Evolutionary conservation across 2,329 filamentous ascomycete species (phyloP), one percentile per base, ranked within the genome.

Genomic region (Cercospora sp.): DNA sequence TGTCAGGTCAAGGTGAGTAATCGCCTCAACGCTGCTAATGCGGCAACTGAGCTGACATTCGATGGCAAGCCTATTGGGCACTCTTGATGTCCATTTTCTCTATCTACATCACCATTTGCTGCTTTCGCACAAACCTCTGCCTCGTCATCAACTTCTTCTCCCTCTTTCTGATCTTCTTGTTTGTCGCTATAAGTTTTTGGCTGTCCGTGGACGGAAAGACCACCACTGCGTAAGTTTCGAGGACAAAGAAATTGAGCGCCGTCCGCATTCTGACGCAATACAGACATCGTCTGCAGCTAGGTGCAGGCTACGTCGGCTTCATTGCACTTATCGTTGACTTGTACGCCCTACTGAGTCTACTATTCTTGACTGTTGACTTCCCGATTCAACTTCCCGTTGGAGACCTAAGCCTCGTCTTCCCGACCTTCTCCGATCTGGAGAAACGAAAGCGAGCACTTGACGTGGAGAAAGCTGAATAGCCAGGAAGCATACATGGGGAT

Each of bases 61-160:
- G 1, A 18, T 16, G 3, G n/a, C 10, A 26, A 57, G 53, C 53
- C 3, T 57, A 30, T 16, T 28, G 13, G 26, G 53, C 53, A 5
- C 26, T 57, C 53, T n/a, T 57, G 26, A 57, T 57, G 26, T 18
- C 53, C 16, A 57, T 57, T 26, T 57, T 57, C 53, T 57, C 53
- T 3, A 8, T 57, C 26, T 57, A 30, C 26, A 57, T 30, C 12
- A 32, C 30, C 26, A 32, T 57, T 26, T 57, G 26, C 53, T 16
- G 16, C 26, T 32, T 57, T 16, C 26, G 26, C 8, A 57, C 26
- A 8, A 57, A 57, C n/a, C 32, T 57, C 53, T 57, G 53, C 24
- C 53, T 57, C 30, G 26, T 57, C n/a, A 32, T 57, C 13, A 28
- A 57, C 12, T 57, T 57, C n/a, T 32, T 57, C 30, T 57, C 24